phyloP scores from a whole-genome alignment of 306 rosid species.

The Oemleria cerasiformis region DNA sequence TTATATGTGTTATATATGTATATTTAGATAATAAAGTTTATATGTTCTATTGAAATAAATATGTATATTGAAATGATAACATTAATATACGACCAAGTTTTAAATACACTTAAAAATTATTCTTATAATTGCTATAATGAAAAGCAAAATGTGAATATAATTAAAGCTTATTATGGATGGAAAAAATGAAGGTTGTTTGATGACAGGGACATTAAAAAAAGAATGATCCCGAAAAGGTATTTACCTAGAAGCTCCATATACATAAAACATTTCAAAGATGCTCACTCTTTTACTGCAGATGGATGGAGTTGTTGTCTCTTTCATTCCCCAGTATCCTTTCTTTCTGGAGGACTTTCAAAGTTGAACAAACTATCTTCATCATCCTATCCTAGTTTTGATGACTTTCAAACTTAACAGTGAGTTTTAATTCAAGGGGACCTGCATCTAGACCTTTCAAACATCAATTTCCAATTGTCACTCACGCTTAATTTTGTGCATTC shows the following conservation, averaged over 20 bases:
- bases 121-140: too few species aligned
- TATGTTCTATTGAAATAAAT: too few species aligned
- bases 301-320: slow-evolving; percentile 30
- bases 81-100: too few species aligned
- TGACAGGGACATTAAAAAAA: not conserved
- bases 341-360: slow-evolving; percentile 60
- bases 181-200: slow-evolving; percentile 19
- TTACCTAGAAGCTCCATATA: slow-evolving; percentile 54
- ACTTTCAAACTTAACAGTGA: slow-evolving; percentile 26
- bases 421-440: slow-evolving; percentile 57
- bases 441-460: slow-evolving; percentile 62
- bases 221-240: slow-evolving; percentile 19
- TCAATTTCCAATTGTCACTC: slow-evolving; percentile 33
- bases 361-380: slow-evolving; percentile 23
- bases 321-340: slow-evolving; percentile 47
- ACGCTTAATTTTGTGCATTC: slow-evolving; percentile 19
- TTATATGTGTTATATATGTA: too few species aligned
- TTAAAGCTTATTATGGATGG: not conserved
- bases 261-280: slow-evolving; percentile 36
- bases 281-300: not conserved
- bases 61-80: too few species aligned
- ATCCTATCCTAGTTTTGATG: slow-evolving; percentile 29
- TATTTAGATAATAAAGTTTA: too few species aligned
- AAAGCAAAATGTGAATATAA: too few species aligned
- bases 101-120: too few species aligned